Base-by-base conservation (phyloP, 2,329 filamentous ascomycete species). In the Penicillium sp. region DNA sequence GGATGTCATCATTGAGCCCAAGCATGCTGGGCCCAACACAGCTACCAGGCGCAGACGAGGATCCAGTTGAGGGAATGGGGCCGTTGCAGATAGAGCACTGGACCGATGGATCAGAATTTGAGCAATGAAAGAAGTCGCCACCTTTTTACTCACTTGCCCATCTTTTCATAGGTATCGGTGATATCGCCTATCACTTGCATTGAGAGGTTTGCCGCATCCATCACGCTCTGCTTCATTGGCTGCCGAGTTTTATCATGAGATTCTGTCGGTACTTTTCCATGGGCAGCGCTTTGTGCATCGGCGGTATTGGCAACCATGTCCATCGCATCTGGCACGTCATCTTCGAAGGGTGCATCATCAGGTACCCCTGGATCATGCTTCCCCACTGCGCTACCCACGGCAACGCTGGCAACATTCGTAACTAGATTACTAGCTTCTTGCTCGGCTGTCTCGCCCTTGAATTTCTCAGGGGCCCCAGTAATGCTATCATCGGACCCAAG, bases 361-460 rank as follows among this genome's bases (percentile, higher is more conserved):
- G 84, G 82, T 29, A 88, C 84, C 3, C 78, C 80, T 67, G 88
- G 83, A 0, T 89, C 88, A 59, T 91, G 84, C 67, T 91, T 91
- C 1, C 90, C 90, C 0, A 86, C 85, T 2, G 89, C 89, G 61
- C 87, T 89, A 44, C 86, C 87, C 16, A 93, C 74, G 1, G 89
- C 86, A 5, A 94, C 83, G 29, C 84, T 81, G 8, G 86, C 84
- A 48, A 94, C 85, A 32, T 86, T 83, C 50, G 86, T 87, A 55
- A 94, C 86, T 58, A 95, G 87, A 67, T 91, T 92, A 62, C 83
- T 87, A 1, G 91, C 91, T 69, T 95, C 90, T 57, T 89, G 84
- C 69, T 95, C 90, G 1, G 91, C 88, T 0, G 89, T 89, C 69
- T 94, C 90, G 26, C 91, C 90, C 67, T 90, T 87, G 73, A 90